A percentile compares a stretch with the other conserved stretches of the same genome.
Conservation (phyloP, 208 protist genomes). For the Trypanosomatidae sp. region DNA sequence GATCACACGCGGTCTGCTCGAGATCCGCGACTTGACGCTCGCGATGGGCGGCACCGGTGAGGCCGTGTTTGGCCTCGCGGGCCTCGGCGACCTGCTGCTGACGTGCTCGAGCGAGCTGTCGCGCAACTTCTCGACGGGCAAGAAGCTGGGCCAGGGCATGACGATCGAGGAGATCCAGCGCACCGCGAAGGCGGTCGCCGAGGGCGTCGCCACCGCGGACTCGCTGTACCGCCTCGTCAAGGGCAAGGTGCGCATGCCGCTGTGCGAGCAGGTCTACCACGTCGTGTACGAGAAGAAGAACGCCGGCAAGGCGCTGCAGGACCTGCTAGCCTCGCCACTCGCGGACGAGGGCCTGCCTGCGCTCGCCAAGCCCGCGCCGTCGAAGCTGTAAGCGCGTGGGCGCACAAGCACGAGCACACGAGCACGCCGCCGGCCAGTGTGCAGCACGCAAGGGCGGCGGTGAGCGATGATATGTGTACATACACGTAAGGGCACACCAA, state of each 20-base stretch:
- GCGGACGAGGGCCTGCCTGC: constrained; percentile 50
- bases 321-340: constrained; percentile 11
- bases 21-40: constrained; percentile 73
- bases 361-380: constrained; percentile 10
- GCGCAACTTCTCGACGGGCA: constrained; percentile 79
- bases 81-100: constrained; percentile 80
- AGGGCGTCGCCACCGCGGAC: constrained; percentile 63
- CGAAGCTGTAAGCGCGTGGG: constrained; percentile 8
- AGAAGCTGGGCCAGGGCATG: constrained; percentile 60
- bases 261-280: constrained; percentile 50
- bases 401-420: no score
- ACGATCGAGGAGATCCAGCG: constrained; percentile 46
- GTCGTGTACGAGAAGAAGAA: constrained; percentile 44
- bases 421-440: no score
- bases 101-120: constrained; percentile 83
- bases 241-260: constrained; percentile 39
- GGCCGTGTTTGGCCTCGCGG: constrained; percentile 79
- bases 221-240: constrained; percentile 50
- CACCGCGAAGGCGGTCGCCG: constrained; percentile 53
- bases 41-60: constrained; percentile 61
- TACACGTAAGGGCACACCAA: no score
- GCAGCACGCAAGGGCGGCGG: no score
- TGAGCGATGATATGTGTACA: no score
- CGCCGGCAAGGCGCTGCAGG: constrained; percentile 8
- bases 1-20: constrained; percentile 68